Evolutionary conservation across 2,329 filamentous ascomycete genomes (phyloP).

Genomic region (Zymoseptoria pseudotritici): DNA sequence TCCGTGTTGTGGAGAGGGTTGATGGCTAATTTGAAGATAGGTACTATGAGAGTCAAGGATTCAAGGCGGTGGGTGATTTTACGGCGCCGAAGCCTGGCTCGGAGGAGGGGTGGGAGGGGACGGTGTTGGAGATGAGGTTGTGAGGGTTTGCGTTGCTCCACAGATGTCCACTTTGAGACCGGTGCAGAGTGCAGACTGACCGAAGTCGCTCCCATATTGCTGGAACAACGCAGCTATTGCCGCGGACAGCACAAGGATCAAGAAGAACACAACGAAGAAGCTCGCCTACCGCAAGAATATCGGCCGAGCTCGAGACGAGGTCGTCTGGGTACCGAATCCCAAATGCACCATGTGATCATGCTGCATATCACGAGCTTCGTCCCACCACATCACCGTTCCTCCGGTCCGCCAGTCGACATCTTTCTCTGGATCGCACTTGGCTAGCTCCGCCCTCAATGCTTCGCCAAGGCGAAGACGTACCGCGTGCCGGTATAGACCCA

Average conservation of each 20-base stretch:
- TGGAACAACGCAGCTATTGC: neutral
- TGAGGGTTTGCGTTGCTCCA: neutral
- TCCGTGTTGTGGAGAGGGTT: neutral
- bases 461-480: neutral
- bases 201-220: neutral
- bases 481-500: neutral
- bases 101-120: conserved; percentile 10
- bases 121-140: conserved; percentile 12
- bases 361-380: neutral
- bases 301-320: neutral
- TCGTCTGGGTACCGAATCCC: neutral
- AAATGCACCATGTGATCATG: neutral
- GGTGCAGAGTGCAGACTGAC: neutral
- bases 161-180: neutral
- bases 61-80: conserved; percentile 9
- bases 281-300: neutral
- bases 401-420: no score
- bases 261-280: neutral
- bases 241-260: neutral
- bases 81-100: neutral
- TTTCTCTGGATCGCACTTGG: neutral
- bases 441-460: neutral
- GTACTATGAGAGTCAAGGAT: conserved; percentile 17
- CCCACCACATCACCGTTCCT: neutral
- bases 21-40: neutral